Evolutionary conservation across 352 stramenopile species (phyloP), one percentile per base, ranked within the genome.

Genomic region (Blastocystis sp.): DNA sequence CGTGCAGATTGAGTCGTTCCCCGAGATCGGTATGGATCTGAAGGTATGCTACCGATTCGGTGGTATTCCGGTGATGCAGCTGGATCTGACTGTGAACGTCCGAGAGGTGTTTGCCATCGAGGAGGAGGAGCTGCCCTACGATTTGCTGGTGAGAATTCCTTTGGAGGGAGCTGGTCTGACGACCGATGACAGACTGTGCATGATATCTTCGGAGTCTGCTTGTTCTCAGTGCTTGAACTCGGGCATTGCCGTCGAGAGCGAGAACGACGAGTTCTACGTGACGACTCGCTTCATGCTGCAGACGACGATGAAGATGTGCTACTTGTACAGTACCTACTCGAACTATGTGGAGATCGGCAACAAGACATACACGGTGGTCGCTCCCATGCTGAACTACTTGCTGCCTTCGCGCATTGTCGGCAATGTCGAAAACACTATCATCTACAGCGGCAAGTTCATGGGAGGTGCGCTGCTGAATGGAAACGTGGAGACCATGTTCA

Each of bases 361-460:
- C 13, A 11, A 50, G 18, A 26, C 39, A 47, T 39, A 66, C 45
- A 69, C 50, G 1, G 73, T 84, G 73, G 47, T 84, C 53, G 53
- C 73, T 43, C 73, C 73, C 41, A 55, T 26, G 20, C 50, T 84
- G 73, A 63, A 68, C 50, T 68, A 43, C 56, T 23, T 84, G 20
- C 54, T 45, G 18, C 73, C 73, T 84, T n/a, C 73, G 26, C 73
- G 73, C 39, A 84, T 84, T 43, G 73, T 84, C 53, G 73, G 73
- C 55, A 84, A 84, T 26, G 73, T 84, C 53, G 53, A 64, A 11
- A 84, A 66, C 20, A 84, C 73, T 18, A 64, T 84, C 37, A 29
- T 26, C 2, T 84, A 69, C 73, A 68, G n/a, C 34, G 73, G 73
- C 34, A 11, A 47, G 37, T 84, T 84, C 54, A 68, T 84, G 73